phyloP scores from a whole-genome alignment of 257 asterid genomes.

The Leptodermis oblonga region DNA sequence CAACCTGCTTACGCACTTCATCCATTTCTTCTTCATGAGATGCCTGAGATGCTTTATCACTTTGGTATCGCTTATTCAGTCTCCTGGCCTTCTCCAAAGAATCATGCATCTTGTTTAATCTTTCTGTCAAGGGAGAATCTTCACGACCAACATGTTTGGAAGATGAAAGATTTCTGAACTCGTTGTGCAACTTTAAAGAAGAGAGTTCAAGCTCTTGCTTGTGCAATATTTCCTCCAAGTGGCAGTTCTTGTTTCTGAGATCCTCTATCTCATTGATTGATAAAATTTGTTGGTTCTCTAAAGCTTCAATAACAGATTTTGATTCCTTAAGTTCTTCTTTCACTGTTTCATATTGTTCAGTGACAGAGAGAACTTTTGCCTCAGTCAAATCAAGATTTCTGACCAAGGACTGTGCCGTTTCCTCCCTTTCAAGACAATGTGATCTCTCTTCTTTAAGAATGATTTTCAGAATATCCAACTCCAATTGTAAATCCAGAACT shows the following conservation, averaged over 20 bases:
- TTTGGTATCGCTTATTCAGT: constrained; percentile 61
- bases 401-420: constrained; percentile 40
- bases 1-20: constrained; percentile 86
- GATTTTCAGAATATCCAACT: constrained; percentile 75
- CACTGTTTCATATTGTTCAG: constrained; percentile 44
- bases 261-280: constrained; percentile 67
- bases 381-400: constrained; percentile 58
- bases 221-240: constrained; percentile 40
- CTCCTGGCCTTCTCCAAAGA: constrained; percentile 84
- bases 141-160: constrained; percentile 31
- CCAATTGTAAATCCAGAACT: constrained; percentile 73
- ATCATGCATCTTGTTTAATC: constrained; percentile 73
- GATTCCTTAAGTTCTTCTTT: constrained; percentile 56
- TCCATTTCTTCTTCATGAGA: constrained; percentile 69
- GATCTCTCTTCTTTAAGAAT: constrained; percentile 83
- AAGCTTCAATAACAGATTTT: constrained; percentile 74
- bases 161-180: constrained; percentile 38
- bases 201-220: constrained; percentile 60
- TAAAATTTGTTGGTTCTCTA: constrained; percentile 76
- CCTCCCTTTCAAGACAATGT: constrained; percentile 43
- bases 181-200: constrained; percentile 44
- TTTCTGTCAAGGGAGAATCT: constrained; percentile 59
- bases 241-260: constrained; percentile 45
- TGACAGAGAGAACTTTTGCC: constrained; percentile 39
- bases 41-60: constrained; percentile 52